Base-by-base conservation (phyloP, 768 basidiomycete genomes). In the Nidularia sp. region DNA sequence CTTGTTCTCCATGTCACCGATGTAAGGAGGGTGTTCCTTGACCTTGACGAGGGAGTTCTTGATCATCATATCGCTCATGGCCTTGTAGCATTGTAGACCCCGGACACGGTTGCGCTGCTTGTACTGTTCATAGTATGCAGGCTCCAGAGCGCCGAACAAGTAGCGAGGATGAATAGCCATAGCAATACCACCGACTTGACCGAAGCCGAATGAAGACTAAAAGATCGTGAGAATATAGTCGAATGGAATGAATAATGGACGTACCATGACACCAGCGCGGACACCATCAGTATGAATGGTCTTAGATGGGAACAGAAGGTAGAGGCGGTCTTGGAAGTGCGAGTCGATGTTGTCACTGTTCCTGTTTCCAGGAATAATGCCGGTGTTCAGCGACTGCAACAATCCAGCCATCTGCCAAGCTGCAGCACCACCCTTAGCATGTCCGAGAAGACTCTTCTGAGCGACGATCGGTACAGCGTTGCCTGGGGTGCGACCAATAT, bases 381-480 rank as follows among this genome's bases (percentile, higher is more conserved):
- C 97, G 44, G 85, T 84, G 56, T 76, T 78, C 55, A 99, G 79
- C 8, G 85, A 84, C 67, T 99, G 94, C 50, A 93, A 70, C 51
- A 98, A 77, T 59, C 97, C 97, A 61, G 85, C 87, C 79, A 97
- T 83, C 72, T 94, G 92, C 96, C 94, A 98, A 1, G 94, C 90
- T 50, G 96, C 96, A n/a, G 97, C 92, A 55, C 96, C 97, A 68
- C 97, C 97, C 78, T 99, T 99, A 8, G 96, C 87, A 66, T 99
- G 96, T 55, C 97, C 97, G 32, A 96, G 88, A 47, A 99, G 78
- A 67, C 89, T 93, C 81, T 99, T 99, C 70, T 98, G 97, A 2
- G 97, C 93, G 69, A 98, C 88, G 62, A 97, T 85, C 4, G 97
- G 97, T 45, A 96, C 86, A n/a, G 95, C 94, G 67, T 98, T 98